phyloP scores from a whole-genome alignment of 441 rosid genomes.

The Cnidoscolus chayamansa region DNA sequence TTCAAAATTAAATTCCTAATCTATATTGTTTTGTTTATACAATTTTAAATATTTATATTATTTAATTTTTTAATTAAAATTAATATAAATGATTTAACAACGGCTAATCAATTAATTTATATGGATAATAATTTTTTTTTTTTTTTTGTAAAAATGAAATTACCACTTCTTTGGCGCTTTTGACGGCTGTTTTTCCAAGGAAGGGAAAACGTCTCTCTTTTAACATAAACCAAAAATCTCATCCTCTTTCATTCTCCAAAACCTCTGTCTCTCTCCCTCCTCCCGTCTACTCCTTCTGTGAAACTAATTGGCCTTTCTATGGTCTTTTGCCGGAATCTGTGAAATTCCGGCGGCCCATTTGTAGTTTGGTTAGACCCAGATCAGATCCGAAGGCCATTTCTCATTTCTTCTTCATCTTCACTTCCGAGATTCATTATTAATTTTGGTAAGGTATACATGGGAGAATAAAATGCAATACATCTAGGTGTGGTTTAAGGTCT shows the following conservation, averaged over 20 bases:
- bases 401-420: background rate
- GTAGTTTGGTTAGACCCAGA: slow-evolving; percentile 21
- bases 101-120: no score
- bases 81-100: no score
- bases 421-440: background rate
- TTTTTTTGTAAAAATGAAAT: no score
- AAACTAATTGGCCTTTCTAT: background rate
- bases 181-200: slow-evolving; percentile 37
- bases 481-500: slow-evolving; percentile 15
- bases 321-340: slow-evolving; percentile 14
- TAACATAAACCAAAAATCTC: background rate
- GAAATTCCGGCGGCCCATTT: slow-evolving; percentile 21
- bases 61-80: no score
- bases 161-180: slow-evolving; percentile 42
- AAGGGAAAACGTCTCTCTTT: background rate
- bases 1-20: no score
- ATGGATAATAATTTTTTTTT: no score
- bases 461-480: slow-evolving; percentile 26
- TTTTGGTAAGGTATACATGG: slow-evolving; percentile 6
- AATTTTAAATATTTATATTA: no score
- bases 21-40: no score
- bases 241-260: slow-evolving; percentile 19
- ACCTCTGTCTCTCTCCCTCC: background rate
- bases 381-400: slow-evolving; percentile 17
- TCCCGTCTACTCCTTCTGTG: background rate